Evolutionary conservation across 352 stramenopile genomes (phyloP), one percentile per base, ranked within the genome.

Genomic region (Aphanomyces stellatus): DNA sequence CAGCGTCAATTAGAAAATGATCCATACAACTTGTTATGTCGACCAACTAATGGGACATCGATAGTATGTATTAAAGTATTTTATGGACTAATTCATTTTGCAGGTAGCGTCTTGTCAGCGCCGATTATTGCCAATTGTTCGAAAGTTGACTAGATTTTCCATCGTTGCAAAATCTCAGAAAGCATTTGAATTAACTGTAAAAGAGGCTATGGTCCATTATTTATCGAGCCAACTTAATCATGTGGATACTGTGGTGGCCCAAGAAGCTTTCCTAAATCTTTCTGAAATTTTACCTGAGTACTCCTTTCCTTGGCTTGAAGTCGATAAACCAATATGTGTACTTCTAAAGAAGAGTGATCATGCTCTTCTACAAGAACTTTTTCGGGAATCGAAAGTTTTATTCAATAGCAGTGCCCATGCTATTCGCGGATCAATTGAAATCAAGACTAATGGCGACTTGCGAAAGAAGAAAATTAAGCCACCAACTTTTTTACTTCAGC

Each of bases 261-360:
- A 67, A 31, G 60, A 49, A 41, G 60, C 60, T 3, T 57, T 67
- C 24, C 22, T 59, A n/a, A 67, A 56, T n/a, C n/a, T 67, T 3
- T 49, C 40, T 10, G 37, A 67, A 33, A 28, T 67, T 34, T 22
- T 67, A 4, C 60, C 60, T 4, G 46, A 42, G 0, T 37, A 67
- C 25, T 57, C 48, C n/a, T 67, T 67, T 60, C 11, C 25, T 30
- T 57, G 49, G 49, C 49, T 57, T n/a, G 6, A 37, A 15, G 10
- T 34, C 30, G 49, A 57, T 30, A 57, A 57, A 35, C 49, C 30
- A 19, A 34, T 57, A 24, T 57, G 49, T 34, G 22, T 24, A 1
- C 8, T 19, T 37, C 30, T 57, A n/a, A 57, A 57, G 27, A 57
- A 30, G 11, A 34, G 6, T 15, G 49, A 57, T 30, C 25, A 57